Base-by-base conservation (phyloP, 2,329 filamentous ascomycete species). In the Esteya vermicola region DNA sequence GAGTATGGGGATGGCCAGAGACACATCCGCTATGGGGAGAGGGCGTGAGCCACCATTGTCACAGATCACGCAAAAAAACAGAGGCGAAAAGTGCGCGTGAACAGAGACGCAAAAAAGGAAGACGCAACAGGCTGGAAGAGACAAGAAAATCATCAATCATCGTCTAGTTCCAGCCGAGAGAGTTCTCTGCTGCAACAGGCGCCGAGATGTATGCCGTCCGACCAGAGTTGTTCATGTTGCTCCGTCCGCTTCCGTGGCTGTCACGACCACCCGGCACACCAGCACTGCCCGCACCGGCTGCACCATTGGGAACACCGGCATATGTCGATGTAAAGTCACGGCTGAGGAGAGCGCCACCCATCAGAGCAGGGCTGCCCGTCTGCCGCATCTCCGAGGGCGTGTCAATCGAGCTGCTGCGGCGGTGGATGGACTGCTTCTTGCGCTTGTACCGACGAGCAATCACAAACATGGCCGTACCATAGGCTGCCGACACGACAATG, bases 391-490 rank as follows among this genome's bases (percentile, higher is more conserved):
- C 73, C 2, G 68, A 67, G 2, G 63, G 62, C 48, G 66, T 69
- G 36, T 68, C 70, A 45, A 89, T 63, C 34, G 85, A 93, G 68
- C 77, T 84, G 68, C 77, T 85, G 39, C 79, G 69, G 44, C 85
- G 82, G 53, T 78, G 73, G 62, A 93, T 84, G 38, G 75, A 66
- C 56, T 81, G 74, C 61, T 77, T 81, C 70, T 82, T 85, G 64
- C 82, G 80, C 69, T 88, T 85, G 71, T 94, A 94, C 44, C 88
- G 75, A 45, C 86, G 79, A 37, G 88, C 88, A 49, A 94, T 76
- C 53, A 91, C 78, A 65, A 94, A 89, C 88, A 95, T 94, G 57
- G 85, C 86, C 12, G 82, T 84, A 54, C 86, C 88, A 50, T 94
- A 94, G n/a, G 85, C 78, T 38, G 79, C 81, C 32, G 84, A 85